Evolutionary conservation across 495 filamentous ascomycete genomes (phyloP), one percentile per base, ranked within the genome.

Genomic region (Viridothelium virens): DNA sequence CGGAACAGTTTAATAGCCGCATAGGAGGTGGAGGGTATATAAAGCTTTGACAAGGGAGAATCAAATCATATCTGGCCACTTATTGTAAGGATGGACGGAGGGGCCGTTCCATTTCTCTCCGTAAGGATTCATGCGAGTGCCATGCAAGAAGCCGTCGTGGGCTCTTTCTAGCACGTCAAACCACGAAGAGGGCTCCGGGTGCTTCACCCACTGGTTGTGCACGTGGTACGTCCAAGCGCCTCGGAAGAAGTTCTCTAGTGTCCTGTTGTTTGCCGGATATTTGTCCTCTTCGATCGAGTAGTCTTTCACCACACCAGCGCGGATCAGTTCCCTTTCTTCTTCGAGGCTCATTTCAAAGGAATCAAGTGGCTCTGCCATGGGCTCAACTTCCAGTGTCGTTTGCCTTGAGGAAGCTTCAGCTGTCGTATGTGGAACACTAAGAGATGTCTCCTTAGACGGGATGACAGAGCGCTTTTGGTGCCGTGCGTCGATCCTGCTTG

Each of bases 191-290:
- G 82, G 83, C 70, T 85, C 83, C 16, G 81, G 81, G 63, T 79
- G 76, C 73, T 82, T 82, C 34, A 71, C 38, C 81, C 81, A 83
- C 79, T 83, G 83, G 67, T 84, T 85, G 67, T 85, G 83, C 65
- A 85, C 79, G 72, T 85, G 83, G 72, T 85, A 85, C 38, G 79
- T 84, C 78, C 79, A 85, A 4, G 81, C 80, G 0, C 83, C 83
- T 3, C 79, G 72, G 71, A 85, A 85, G 72, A 85, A 85, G 67
- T 84, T 80, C 71, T 80, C 77, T 67, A 84, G 61, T 1, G 80
- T 84, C 25, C 83, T 78, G 66, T 84, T 85, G 46, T 79, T 84
- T 12, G 79, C 79, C 38, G 81, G 79, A 65, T 80, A 83, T 46
- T 77, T 74, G 66, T 83, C 81, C 41, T 78, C 75, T 38, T 76